phyloP scores from a whole-genome alignment of 768 basidiomycete species.

The Phaeolepiota aurea region DNA sequence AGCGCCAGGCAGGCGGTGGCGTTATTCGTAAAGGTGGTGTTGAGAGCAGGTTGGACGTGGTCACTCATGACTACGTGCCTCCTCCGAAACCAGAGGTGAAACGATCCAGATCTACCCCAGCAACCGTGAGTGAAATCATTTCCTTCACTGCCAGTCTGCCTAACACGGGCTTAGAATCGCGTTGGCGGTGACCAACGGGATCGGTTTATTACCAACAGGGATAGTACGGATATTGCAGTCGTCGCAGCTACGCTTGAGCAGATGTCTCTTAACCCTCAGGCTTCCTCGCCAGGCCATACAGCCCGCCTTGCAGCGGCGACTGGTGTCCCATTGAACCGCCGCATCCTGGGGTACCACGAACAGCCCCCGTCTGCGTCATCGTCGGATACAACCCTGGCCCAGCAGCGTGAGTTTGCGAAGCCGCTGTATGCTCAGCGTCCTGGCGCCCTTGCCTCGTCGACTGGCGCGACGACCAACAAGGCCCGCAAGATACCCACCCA shows the following conservation, averaged over 20 bases:
- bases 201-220: constrained; percentile 62
- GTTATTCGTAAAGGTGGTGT: constrained; percentile 73
- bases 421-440: constrained; percentile 66
- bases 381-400: constrained; percentile 64
- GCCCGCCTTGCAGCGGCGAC: constrained; percentile 71
- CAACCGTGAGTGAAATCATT: constrained; percentile 30
- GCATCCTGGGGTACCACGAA: constrained; percentile 86
- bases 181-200: constrained; percentile 42
- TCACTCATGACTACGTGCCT: constrained; percentile 73
- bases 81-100: constrained; percentile 53
- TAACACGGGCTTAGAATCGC: constrained; percentile 27
- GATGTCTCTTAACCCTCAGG: constrained; percentile 47
- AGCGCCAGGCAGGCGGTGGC: constrained; percentile 56
- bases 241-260: constrained; percentile 61
- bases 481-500: constrained; percentile 78
- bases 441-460: constrained; percentile 55
- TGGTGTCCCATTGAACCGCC: constrained; percentile 68
- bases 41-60: constrained; percentile 70
- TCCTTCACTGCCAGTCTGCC: constrained; percentile 7
- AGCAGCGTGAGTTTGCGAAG: constrained; percentile 70
- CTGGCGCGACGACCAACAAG: constrained; percentile 56
- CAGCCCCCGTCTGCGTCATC: constrained; percentile 69
- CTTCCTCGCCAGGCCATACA: constrained; percentile 68
- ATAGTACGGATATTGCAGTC: constrained; percentile 25
- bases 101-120: constrained; percentile 68